phyloP scores from a whole-genome alignment of 1,139 yeast genomes.

The Saccharomyces hybrid region DNA sequence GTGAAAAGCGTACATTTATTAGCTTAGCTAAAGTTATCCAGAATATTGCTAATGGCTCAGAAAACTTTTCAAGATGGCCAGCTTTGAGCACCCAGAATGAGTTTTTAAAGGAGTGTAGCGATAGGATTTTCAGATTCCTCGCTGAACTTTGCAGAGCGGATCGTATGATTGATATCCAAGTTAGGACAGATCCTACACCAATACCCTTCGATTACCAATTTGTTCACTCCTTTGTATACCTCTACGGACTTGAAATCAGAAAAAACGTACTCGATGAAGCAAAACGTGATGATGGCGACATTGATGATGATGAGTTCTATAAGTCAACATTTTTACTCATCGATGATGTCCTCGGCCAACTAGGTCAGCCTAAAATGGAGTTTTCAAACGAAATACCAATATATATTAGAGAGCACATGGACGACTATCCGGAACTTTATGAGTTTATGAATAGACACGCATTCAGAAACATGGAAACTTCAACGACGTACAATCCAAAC shows the following conservation, averaged over 20 bases:
- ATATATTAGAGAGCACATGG: conserved; percentile 41
- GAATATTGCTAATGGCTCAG: conserved; percentile 76
- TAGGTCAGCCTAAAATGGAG: conserved; percentile 40
- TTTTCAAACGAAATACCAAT: conserved; percentile 50
- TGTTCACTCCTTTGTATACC: conserved; percentile 59
- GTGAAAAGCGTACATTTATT: conserved; percentile 65
- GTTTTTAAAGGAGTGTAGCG: conserved; percentile 41
- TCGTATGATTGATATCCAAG: conserved; percentile 13
- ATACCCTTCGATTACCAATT: conserved; percentile 41
- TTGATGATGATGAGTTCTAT: conserved; percentile 21
- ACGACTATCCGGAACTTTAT: conserved; percentile 46
- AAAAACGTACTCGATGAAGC: conserved; percentile 31
- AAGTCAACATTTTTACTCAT: conserved; percentile 23
- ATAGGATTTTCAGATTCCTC: conserved; percentile 44
- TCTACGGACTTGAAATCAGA: conserved; percentile 51
- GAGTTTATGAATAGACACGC: conserved; percentile 73
- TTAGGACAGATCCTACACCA: conserved; percentile 14
- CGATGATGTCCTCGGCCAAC: conserved; percentile 30
- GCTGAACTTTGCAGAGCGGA: conserved; percentile 29
- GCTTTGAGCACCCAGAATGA: conserved; percentile 38
- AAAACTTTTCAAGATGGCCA: conserved; percentile 54
- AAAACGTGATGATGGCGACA: conserved; percentile 20
- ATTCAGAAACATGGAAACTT: conserved; percentile 41
- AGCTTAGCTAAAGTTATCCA: conserved; percentile 81
- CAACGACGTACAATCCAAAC: conserved; percentile 33